A percentile compares a stretch with the other conserved stretches of the same genome.
Evolutionary conservation across 202 grass and related monocot genomes (phyloP).

Genomic region (Carex sylvatica): DNA sequence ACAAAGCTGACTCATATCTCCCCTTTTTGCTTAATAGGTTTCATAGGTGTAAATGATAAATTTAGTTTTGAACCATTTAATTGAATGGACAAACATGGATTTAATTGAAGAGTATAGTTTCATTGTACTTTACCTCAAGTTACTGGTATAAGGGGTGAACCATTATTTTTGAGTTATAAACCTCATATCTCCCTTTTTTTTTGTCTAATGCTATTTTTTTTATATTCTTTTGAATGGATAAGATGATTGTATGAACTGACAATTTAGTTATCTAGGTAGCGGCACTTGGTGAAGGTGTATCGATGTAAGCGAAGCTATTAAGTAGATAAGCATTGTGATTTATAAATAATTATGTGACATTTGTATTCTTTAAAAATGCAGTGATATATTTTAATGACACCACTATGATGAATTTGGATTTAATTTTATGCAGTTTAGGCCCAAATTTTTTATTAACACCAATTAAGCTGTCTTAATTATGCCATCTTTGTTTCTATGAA

Average conservation of each 20-base stretch:
- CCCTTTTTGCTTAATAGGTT: not conserved
- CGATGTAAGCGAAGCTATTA: conserved; percentile 85
- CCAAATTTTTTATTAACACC: no score
- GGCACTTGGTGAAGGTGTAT: conserved; percentile 95
- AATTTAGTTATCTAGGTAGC: conserved; percentile 69
- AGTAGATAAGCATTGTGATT: conserved; percentile 51
- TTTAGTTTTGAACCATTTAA: not conserved
- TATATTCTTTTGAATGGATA: not conserved
- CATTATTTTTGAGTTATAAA: no score
- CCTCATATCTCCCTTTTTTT: no score
- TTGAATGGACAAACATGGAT: not conserved
- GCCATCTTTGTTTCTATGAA: conserved; percentile 2
- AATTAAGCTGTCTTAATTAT: not conserved
- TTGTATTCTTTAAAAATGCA: not conserved
- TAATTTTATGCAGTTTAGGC: no score
- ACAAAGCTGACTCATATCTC: not conserved
- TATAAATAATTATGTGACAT: not conserved
- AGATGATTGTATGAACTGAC: conserved; percentile 2
- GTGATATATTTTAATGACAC: not conserved
- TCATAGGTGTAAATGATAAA: not conserved
- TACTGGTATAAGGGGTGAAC: no score
- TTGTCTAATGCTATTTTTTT: not conserved
- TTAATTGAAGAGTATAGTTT: not conserved
- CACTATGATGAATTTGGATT: no score
- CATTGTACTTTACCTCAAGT: no score